These are phyloP conservation scores for Graphiopsis chlorocephala DNA, from an alignment of 2,329 filamentous ascomycete genomes.

Conservation along the genomic window DNA sequence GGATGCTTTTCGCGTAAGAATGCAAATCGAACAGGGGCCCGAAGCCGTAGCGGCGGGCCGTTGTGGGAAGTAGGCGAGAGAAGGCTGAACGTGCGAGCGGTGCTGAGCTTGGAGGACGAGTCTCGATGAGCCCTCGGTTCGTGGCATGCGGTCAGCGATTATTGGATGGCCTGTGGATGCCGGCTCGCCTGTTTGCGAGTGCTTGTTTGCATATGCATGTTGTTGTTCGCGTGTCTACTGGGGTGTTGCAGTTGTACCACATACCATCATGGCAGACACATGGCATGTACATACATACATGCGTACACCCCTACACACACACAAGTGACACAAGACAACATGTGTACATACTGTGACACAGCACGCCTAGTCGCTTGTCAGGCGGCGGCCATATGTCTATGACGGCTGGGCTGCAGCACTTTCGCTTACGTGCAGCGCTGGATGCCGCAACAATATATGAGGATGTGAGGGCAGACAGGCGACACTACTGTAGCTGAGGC, in stretches of 20 bases:
- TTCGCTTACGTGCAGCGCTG: conserved; percentile 8
- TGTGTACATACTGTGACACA: neutral
- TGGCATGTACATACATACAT: neutral
- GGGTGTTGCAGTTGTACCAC: neutral
- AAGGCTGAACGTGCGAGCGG: neutral
- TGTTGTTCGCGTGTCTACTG: neutral
- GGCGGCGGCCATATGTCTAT: neutral
- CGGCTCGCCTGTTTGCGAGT: conserved; percentile 3
- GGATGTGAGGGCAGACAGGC: neutral
- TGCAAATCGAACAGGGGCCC: conserved; percentile 4
- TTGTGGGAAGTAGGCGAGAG: conserved; percentile 7
- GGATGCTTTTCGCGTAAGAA: conserved; percentile 2
- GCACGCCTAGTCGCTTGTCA: neutral
- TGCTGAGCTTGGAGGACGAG: neutral
- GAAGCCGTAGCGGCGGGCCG: conserved; percentile 2
- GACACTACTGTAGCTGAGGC: neutral
- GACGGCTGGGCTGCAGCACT: neutral
- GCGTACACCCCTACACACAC: neutral
- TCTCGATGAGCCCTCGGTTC: neutral
- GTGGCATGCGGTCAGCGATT: neutral
- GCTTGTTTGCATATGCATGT: no score
- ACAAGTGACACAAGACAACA: neutral
- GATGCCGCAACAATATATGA: neutral
- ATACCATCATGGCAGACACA: neutral
- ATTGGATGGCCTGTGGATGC: neutral